phyloP scores from a whole-genome alignment of 768 basidiomycete species.

The Gloeophyllum trabeum region DNA sequence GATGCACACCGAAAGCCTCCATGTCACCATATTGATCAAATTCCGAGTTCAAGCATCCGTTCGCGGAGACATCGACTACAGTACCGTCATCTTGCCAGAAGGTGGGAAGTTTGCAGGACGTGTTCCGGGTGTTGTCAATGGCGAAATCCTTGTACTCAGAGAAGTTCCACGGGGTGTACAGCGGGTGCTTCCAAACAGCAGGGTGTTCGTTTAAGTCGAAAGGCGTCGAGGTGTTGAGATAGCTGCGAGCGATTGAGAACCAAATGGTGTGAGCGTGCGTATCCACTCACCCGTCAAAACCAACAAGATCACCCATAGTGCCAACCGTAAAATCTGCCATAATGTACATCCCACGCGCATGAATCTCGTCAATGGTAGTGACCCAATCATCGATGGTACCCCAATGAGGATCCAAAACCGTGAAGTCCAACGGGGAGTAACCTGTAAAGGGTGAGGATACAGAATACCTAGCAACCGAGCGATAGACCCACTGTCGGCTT shows the following conservation, averaged over 20 bases:
- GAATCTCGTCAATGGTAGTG: conserved; percentile 61
- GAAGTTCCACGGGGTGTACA: conserved; percentile 79
- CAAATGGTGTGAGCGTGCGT: conserved; percentile 4
- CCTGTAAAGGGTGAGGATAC: conserved; percentile 28
- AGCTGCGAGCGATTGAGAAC: conserved; percentile 35
- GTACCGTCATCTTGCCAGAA: conserved; percentile 77
- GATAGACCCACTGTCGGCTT: conserved; percentile 73
- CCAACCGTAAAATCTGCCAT: conserved; percentile 93
- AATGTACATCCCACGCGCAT: conserved; percentile 79
- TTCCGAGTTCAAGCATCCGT: conserved; percentile 73
- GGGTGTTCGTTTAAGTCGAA: conserved; percentile 69
- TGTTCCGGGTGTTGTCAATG: conserved; percentile 58
- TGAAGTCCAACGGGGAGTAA: conserved; percentile 90
- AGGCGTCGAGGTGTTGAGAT: conserved; percentile 70
- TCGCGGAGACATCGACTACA: conserved; percentile 39
- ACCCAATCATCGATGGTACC: conserved; percentile 78
- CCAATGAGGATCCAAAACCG: conserved; percentile 87
- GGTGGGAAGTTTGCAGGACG: conserved; percentile 61
- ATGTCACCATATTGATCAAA: conserved; percentile 96
- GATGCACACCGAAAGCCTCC: conserved; percentile 96
- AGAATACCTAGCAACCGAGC: conserved; percentile 5
- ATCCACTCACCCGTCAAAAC: conserved; percentile 60
- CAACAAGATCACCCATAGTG: conserved; percentile 83
- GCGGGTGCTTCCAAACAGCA: conserved; percentile 63
- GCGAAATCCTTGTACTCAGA: conserved; percentile 75